Percentiles rank a stretch among this genome's conserved stretches.
These are phyloP conservation scores for Sporothrix mexicana DNA, from an alignment of 2,329 filamentous ascomycete genomes.

Conservation along the genomic window DNA sequence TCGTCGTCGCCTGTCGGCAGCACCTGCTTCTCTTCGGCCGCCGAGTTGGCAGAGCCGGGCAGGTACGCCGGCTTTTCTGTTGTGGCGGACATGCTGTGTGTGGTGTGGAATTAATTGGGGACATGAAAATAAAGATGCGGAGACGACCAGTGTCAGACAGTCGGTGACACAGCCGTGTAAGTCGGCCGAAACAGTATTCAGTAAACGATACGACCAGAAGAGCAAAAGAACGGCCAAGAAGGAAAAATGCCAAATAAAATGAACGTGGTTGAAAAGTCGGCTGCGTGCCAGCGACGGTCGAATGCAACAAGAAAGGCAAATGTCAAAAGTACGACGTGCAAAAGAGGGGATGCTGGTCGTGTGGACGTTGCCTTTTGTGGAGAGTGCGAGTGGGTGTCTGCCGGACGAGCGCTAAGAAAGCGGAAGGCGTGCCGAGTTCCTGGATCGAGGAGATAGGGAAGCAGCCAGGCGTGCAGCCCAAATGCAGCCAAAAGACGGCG, in stretches of 20 bases:
- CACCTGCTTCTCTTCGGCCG: slow-evolving; percentile 33
- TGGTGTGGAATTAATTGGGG: not conserved
- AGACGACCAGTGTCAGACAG: not conserved
- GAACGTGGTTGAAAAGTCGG: not conserved
- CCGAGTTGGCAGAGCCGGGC: slow-evolving; percentile 18
- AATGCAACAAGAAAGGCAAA: slow-evolving; percentile 5
- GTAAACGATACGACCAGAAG: too few relatives aligned
- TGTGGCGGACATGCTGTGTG: slow-evolving; percentile 24
- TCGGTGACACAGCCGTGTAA: too few relatives aligned
- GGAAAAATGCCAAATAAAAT: not conserved
- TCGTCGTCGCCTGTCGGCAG: slow-evolving; percentile 13
- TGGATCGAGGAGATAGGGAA: slow-evolving; percentile 25
- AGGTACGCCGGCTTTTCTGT: slow-evolving; percentile 23
- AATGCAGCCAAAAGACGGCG: slow-evolving; percentile 7
- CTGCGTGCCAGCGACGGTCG: not conserved
- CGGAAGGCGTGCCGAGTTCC: slow-evolving; percentile 26
- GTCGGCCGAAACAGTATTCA: too few relatives aligned
- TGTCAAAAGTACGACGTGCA: not conserved
- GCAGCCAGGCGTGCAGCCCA: not conserved
- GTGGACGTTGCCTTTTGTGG: not conserved
- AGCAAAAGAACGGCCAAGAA: not conserved
- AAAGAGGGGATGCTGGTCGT: not conserved
- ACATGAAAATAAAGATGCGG: not conserved
- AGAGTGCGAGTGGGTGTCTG: not conserved
- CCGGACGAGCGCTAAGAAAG: slow-evolving; percentile 20